Evolutionary conservation across 2,329 filamentous ascomycete species (phyloP).

Genomic region (Annulohypoxylon truncatum): DNA sequence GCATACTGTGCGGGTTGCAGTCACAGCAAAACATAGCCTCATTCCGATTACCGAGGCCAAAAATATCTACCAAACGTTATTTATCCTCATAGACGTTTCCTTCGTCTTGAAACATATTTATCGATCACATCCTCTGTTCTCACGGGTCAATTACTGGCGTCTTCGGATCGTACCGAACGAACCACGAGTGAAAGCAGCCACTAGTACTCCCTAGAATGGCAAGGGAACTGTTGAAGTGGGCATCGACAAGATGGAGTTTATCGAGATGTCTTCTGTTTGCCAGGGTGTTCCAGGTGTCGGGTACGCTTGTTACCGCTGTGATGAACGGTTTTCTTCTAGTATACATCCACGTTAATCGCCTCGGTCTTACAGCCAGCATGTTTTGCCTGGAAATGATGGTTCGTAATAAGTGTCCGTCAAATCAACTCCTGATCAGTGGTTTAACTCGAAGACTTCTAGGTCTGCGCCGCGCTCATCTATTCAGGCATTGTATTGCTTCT

Average conservation of each 20-base stretch:
- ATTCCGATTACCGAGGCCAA: slow-evolving; percentile 25
- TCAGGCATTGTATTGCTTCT: slow-evolving; percentile 49
- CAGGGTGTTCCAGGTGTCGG: slow-evolving; percentile 50
- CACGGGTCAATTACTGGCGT: slow-evolving; percentile 7
- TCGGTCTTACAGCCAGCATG: slow-evolving; percentile 48
- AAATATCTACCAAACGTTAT: slow-evolving; percentile 7
- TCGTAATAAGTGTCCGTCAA: slow-evolving; percentile 29
- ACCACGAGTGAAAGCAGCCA: slow-evolving; percentile 14
- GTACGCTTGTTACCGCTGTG: slow-evolving; percentile 46
- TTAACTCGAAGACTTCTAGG: slow-evolving; percentile 42
- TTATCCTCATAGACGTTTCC: slow-evolving; percentile 6
- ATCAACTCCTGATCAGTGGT: not conserved
- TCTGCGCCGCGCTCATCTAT: slow-evolving; percentile 49
- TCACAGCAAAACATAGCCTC: slow-evolving; percentile 41
- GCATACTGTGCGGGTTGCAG: slow-evolving; percentile 32
- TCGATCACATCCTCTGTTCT: slow-evolving; percentile 8
- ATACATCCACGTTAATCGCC: slow-evolving; percentile 44
- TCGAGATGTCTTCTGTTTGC: slow-evolving; percentile 51
- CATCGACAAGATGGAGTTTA: slow-evolving; percentile 44
- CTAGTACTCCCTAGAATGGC: slow-evolving; percentile 35
- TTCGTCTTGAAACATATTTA: slow-evolving; percentile 29
- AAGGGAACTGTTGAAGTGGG: slow-evolving; percentile 26
- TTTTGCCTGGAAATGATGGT: slow-evolving; percentile 53
- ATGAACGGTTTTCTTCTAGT: slow-evolving; percentile 53
- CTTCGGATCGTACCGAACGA: slow-evolving; percentile 19